Evolutionary conservation across 805 yeast species (phyloP), one percentile per base, ranked within the genome.

Genomic region (Cyberlindnera euphorbiiphila): DNA sequence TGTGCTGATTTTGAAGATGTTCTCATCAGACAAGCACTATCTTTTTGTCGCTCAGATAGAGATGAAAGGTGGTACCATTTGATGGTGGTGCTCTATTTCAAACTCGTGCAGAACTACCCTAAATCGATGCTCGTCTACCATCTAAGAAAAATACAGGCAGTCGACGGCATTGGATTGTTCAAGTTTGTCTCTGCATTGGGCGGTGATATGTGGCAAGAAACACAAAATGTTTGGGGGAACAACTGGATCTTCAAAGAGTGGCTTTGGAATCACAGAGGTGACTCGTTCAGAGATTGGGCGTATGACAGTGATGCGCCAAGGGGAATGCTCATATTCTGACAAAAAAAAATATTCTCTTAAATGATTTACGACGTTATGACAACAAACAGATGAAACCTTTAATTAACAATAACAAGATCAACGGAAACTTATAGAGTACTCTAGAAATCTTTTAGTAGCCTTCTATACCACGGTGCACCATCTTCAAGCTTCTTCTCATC

Each of bases 1-100:
- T 69, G 74, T 43, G 68, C 72, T 6, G 75, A 70, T 21, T 57
- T 61, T 14, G 72, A 70, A 41, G 76, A 71, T 42, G 48, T 57
- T 13, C 43, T 72, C 13, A 29, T 62, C 5, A 57, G 50, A 25
- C 38, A 41, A 23, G 35, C 39, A 1, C 35, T 50, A 23, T 60
- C 34, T 21, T 26, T 18, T 16, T 38, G 41, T 15, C 29, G 28
- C 21, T 13, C 36, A 12, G 38, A 32, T 12, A 16, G 8, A 6
- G 47, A 46, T 25, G 38, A 36, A 20, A 32, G 28, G 3, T 51
- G 52, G 45, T 36, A 40, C 28, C 32, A 54, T 14, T 31, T 46
- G 13, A 15, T 53, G 18, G 17, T 48, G 1, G 34, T 53, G 11
- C 9, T 46, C 1, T 54, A 33, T 18, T 54, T 47, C 45, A 47